Base-by-base conservation (phyloP, 2,329 filamentous ascomycete genomes). In the Xylariaceae sp. region DNA sequence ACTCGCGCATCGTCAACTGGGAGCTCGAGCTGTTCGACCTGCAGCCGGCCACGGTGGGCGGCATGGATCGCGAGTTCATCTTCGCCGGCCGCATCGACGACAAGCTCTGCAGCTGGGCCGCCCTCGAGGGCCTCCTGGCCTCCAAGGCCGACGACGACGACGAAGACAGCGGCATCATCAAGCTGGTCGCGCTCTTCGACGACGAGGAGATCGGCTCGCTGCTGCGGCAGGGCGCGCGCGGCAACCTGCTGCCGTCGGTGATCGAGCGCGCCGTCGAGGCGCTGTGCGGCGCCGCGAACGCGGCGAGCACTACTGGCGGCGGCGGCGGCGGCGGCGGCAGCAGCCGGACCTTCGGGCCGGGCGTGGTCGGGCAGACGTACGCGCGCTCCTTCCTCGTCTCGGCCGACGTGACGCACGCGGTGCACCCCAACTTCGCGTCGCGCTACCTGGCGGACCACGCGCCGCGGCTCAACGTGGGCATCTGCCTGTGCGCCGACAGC, bases 61-160 rank as follows among this genome's bases (percentile, higher is more conserved):
- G 92, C 10, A 60, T 98, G 37, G 85, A 94, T 50, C 86, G 83
- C 56, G 90, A 96, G 50, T 82, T 98, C 57, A 94, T 98, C 61
- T 94, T 90, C 45, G 90, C 86, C 7, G 89, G 90, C 38, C 83
- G 92, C 34, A 92, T 96, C 46, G 92, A 98, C 56, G 92, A 98
- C 65, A 96, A 95, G 68, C 80, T 98, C 29, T 96, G 92, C 70
- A 93, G 85, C 19, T 96, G 87, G 80, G 78, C 88, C 6, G 90
- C 92, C 6, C 71, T 95, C 33, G 80, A 89, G 58, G 89, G 78
- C 3, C 77, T 98, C 0, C 68, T 95, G 18, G 77, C 81, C 31
- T 77, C 80, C 13, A 65, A 75, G 10, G 63, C 70, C 24, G 67
- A 59, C 45, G 64, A 72, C 1, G 57, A 65, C 8, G 73, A 81